Base-by-base conservation (phyloP, 179 eudicot species). In the Beta lomatogona region DNA sequence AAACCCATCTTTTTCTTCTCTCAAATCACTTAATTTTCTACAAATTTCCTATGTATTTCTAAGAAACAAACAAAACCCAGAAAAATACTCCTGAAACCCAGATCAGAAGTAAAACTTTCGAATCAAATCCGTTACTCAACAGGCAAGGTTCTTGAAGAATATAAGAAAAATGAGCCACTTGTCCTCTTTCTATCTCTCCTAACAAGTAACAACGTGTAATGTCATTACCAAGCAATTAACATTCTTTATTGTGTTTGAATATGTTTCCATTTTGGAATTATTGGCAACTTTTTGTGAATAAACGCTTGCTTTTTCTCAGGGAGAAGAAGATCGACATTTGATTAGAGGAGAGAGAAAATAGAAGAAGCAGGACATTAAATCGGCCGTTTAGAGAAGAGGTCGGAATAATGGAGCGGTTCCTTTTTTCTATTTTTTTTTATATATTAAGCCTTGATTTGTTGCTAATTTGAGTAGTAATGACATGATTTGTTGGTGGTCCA, bases 1-100 rank as follows among this genome's bases (percentile, higher is more conserved):
- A 81, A 79, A 80, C 86, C 86, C 88, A 86, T 85, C 25, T 58
- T 75, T 13, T 22, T 68, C 19, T 46, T 71, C 46, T 68, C 52
- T 67, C 48, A 28, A n/a, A 15, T 21, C 44, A 19, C 6, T 14
- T 9, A 4, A 6, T 2, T 22, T 10, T 73, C 21, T 50, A 28
- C 19, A 11, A 36, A 72, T 65, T 65, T 50, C 28, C 65, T 28
- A 45, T 50, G 53, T 52, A 0, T 55, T 36, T 57, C 54, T 9
- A 7, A 50, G 12, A 73, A 75, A 31, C 80, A n/a, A 79, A 71
- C 66, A 53, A 82, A 21, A 76, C 83, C 77, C 83, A 83, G 77
- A 80, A 69, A 78, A 52, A 18, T 19, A 59, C 64, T 50, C 53
- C 25, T 3, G 57, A 82, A 82, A 76, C 84, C 84, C 80, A 82